Evolutionary conservation across 2,329 filamentous ascomycete genomes (phyloP), one percentile per base, ranked within the genome.

Genomic region (Botrytis hyacinthi): DNA sequence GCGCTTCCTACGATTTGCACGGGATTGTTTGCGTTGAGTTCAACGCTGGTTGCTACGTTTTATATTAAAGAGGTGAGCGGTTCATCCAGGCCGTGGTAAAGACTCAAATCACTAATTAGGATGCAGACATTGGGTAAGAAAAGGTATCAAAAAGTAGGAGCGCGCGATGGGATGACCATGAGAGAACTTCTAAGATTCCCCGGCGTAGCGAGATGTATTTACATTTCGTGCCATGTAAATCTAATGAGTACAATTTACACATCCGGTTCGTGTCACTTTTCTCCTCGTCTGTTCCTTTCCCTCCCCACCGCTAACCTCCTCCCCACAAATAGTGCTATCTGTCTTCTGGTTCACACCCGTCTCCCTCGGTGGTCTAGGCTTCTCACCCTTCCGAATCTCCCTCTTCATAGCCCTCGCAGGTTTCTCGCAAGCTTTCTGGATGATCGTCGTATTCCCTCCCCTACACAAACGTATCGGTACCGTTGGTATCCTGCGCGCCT

Each of bases 201-300:
- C 0, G 90, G 91, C 16, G 91, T 95, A 1, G 82, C 82, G n/a
- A 84, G 86, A 40, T 91, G 93, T 1, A 84, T 95, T 4, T 88
- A 87, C 79, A 84, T 90, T 59, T 93, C 91, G 80, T 86, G 85
- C 2, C 88, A 93, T 79, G 85, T 89, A 59, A 90, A 91, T 86
- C 81, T 93, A 3, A 86, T 95, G 6, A 92, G 89, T 0, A 90
- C 92, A 75, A 86, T 89, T 1, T 95, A 91, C 81, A 95, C 92
- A 0, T 91, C 92, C 73, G 73, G 77, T 79, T 71, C 14, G 68
- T 71, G 29, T 16, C 65, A 44, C 40, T n/a, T 18, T 7, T 12
- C 46, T 62, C 62, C 20, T 6, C n/a, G 26, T 4, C 70, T 57
- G n/a, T 16, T 5, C 20, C 20, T 32, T 40, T 32, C 16, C 20